Evolutionary conservation across 352 stramenopile genomes (phyloP).

Genomic region (Blastocystis sp.): DNA sequence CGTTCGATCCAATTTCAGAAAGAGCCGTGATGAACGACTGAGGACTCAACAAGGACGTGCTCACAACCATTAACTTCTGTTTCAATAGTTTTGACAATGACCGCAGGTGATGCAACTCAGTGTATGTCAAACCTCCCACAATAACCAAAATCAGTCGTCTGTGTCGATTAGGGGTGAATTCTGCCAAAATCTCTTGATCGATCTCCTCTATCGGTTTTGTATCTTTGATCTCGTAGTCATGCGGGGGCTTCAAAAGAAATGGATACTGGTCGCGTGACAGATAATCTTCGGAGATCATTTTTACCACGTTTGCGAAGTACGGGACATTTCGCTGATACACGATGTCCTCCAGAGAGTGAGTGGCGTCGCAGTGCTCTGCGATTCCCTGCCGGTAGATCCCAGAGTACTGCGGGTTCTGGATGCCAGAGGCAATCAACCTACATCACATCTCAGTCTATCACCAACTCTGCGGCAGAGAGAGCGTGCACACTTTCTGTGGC

Average conservation of each 20-base stretch:
- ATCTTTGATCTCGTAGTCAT: background rate
- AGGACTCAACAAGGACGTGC: constrained; percentile 10
- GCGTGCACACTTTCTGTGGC: background rate
- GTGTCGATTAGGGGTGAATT: constrained; percentile 24
- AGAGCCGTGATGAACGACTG: constrained; percentile 14
- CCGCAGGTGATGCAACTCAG: constrained; percentile 42
- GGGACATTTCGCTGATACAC: constrained; percentile 38
- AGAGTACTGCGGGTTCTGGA: background rate
- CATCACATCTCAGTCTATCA: background rate
- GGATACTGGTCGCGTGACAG: constrained; percentile 20
- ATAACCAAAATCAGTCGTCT: constrained; percentile 20
- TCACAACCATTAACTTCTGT: constrained; percentile 21
- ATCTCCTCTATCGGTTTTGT: background rate
- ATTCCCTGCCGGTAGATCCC: background rate
- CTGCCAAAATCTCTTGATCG: background rate
- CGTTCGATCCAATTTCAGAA: constrained; percentile 13
- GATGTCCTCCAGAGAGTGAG: constrained; percentile 43
- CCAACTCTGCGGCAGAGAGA: background rate
- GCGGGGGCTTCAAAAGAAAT: constrained; percentile 21
- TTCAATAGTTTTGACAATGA: constrained; percentile 11
- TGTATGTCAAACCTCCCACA: constrained; percentile 27
- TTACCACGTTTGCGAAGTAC: background rate
- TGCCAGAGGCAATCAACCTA: background rate
- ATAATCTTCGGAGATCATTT: constrained; percentile 34
- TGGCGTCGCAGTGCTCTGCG: background rate